Evolutionary conservation across 2,329 filamentous ascomycete species (phyloP), one percentile per base, ranked within the genome.

Genomic region (Chrysosporium keratinophilum): DNA sequence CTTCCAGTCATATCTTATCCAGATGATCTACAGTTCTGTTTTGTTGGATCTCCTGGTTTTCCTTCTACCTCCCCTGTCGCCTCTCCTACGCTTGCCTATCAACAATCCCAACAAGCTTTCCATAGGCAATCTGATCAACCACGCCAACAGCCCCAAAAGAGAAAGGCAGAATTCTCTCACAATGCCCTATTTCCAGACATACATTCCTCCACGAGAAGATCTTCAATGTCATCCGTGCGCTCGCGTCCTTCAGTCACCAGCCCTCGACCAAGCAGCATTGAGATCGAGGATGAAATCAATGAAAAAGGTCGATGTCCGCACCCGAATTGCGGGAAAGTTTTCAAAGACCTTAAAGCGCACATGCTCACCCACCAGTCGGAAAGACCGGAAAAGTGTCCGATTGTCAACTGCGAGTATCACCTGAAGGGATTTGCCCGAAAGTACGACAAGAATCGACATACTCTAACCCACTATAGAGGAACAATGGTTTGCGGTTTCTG

Each of bases 401-500:
- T 95, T 61, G 77, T 85, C 55, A 93, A 84, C 0, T 96, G 90
- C 74, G 88, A 95, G 64, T 96, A 95, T 71, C 85, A 95, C 74
- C 75, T 80, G 65, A 95, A 95, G 72, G 90, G 90, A 3, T 96
- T 96, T 65, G 89, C 90, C 10, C 80, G 90, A 62, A 95, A 95
- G 72, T 96, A 96, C 67, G 90, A 96, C 76, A 95, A 95, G 78
- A 95, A 95, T 72, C 78, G 90, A 43, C 90, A 96, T 69, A 95
- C 89, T 4, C 72, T 95, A 58, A 96, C 90, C 4, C 90, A 96
- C 69, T 96, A 95, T 79, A 95, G 95, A 73, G 90, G 90, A 40
- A 95, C 87, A 47, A 95, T 95, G 90, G 88, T 95, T 20, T 96
- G 90, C 66, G 89, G 88, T 31, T 96, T 95, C 74, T 95, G 90